Evolutionary conservation across 257 asterid genomes (phyloP), one percentile per base, ranked within the genome.

Genomic region (Forsythia suspensa): DNA sequence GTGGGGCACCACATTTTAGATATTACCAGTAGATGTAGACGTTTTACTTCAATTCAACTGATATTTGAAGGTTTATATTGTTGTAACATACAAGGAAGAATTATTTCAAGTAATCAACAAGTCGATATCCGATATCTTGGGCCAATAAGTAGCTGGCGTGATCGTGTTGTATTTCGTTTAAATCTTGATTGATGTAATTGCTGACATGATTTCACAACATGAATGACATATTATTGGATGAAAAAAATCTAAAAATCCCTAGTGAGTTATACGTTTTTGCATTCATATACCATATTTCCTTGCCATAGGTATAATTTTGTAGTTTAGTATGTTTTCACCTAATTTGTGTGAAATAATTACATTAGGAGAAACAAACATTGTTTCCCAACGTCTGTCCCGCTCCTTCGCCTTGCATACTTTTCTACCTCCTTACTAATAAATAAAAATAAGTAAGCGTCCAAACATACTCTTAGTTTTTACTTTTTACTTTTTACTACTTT

Each of bases 51-150:
- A 13, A 13, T 43, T 59, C 29, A 8, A 20, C 67, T 59, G 36
- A 21, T 20, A 8, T 20, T 37, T 16, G 42, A n/a, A 9, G 39
- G 76, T 75, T 37, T 41, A 37, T 42, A 13, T 13, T 72, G 18
- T 39, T 79, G 3, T 52, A 16, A 13, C 39, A 2, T 66, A 36
- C 84, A 92, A 96, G 89, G 89, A 86, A 87, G 97, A 92, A 73
- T 85, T 92, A 57, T 87, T 86, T 76, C 88, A 76, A 84, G 75
- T 85, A 18, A 85, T 88, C 84, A 84, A 85, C 85, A 90, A 90
- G 85, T 84, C 89, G 29, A 81, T 91, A 77, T 83, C 96, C 9
- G 88, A 88, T 79, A 80, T 91, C 78, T 76, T 90, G 79, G 94
- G 93, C 57, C 88, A 88, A 85, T 91, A 76, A 91, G 40, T 63